Conservation (phyloP, 164 flowering plant species). For the Vitis rotundifolia region DNA sequence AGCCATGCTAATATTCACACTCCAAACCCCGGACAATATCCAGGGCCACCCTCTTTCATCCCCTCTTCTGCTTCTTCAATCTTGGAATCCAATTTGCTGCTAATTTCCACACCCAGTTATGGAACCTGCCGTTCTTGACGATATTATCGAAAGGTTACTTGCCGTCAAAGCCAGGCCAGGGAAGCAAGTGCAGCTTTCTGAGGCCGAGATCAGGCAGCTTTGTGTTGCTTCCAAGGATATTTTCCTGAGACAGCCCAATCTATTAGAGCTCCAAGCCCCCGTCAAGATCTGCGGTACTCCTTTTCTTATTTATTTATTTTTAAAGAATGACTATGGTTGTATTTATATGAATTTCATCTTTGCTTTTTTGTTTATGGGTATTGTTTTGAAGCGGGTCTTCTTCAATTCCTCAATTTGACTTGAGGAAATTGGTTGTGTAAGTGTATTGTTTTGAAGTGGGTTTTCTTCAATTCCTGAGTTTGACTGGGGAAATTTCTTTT, state of each 20-base stretch:
- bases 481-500: background rate
- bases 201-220: constrained; percentile 55
- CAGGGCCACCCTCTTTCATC: no score
- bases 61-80: background rate
- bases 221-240: constrained; percentile 47
- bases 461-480: constrained; percentile 1
- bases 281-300: constrained; percentile 58
- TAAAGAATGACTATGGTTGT: background rate
- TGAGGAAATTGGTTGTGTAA: background rate
- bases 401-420: background rate
- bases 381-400: background rate
- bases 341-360: background rate
- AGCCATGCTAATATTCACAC: no score
- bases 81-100: background rate
- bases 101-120: background rate
- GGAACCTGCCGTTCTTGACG: constrained; percentile 33
- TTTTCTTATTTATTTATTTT: background rate
- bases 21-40: no score
- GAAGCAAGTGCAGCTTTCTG: constrained; percentile 53
- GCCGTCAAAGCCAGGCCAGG: constrained; percentile 41
- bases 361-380: background rate
- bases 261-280: constrained; percentile 65
- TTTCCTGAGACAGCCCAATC: constrained; percentile 58
- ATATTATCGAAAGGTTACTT: constrained; percentile 41
- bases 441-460: background rate